phyloP scores from a whole-genome alignment of 768 basidiomycete species.

The Nidularia pulvinata region DNA sequence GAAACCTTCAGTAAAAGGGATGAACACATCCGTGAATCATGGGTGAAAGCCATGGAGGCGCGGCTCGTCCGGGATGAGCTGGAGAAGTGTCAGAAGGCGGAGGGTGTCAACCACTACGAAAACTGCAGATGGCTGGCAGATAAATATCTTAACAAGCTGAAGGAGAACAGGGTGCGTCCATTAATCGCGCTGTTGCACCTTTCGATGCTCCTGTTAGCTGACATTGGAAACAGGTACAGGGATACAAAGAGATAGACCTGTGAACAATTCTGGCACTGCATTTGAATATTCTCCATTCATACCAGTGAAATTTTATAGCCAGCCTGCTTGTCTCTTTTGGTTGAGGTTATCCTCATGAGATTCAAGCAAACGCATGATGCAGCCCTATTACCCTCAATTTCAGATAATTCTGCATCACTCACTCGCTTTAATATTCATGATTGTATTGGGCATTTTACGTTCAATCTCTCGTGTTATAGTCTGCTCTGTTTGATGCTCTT shows the following conservation, averaged over 20 bases:
- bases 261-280: neutral
- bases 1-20: constrained; percentile 73
- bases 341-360: too few relatives aligned
- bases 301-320: too few relatives aligned
- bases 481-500: too few relatives aligned
- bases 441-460: too few relatives aligned
- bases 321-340: too few relatives aligned
- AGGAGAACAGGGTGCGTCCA: constrained; percentile 73
- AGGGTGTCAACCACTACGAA: constrained; percentile 92
- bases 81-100: constrained; percentile 83
- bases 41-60: constrained; percentile 94
- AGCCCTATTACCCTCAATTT: too few relatives aligned
- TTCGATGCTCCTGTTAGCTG: neutral
- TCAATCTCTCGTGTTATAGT: too few relatives aligned
- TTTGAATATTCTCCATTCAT: too few relatives aligned
- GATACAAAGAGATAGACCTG: constrained; percentile 76
- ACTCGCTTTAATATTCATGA: too few relatives aligned
- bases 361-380: too few relatives aligned
- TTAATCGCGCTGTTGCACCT: neutral
- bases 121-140: constrained; percentile 87
- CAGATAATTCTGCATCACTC: too few relatives aligned
- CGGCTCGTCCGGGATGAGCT: constrained; percentile 88
- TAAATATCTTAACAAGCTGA: constrained; percentile 78
- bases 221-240: constrained; percentile 61
- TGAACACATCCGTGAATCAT: constrained; percentile 82